Evolutionary conservation across 202 grass and related monocot species (phyloP), one percentile per base, ranked within the genome.

Genomic region (Brachypodium distachyon): DNA sequence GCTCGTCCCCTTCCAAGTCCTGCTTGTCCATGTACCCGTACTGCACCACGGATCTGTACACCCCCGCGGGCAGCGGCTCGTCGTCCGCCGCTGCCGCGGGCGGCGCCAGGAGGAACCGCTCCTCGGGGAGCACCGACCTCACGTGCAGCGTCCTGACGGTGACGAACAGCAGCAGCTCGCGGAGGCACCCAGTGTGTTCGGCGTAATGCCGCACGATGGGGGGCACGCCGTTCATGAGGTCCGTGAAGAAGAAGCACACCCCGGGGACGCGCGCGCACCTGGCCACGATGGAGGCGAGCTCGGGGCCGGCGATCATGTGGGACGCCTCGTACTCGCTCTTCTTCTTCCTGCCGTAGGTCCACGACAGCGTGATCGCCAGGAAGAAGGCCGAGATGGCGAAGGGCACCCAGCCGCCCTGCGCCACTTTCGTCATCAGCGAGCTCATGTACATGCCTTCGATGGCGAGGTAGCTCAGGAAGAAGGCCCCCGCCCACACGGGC

Each of bases 131-230:
- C 36, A 87, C 85, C 12, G 72, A 67, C 53, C 65, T 37, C 39
- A 83, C 80, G 6, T 67, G 85, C 11, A 83, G 81, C n/a, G 41
- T 83, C 61, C 58, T 62, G 14, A 83, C 60, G 8, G 85, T 83
- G 74, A 87, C 77, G 61, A 87, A 83, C 22, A 87, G 29, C n/a
- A 66, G 82, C 8, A 87, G 57, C 37, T 79, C 9, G 9, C 67
- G 80, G 60, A 85, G 76, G 42, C 75, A 79, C 0, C 74, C 74
- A 2, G 77, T 75, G 53, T 83, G 79, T 21, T 64, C 73, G 12
- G 71, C 73, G 59, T 90, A 90, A 43, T 82, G 87, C 23, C 79
- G 83, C 36, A 90, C 87, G 44, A 90, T 90, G 7, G 83, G 87
- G 2, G 83, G 83, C 32, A 90, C 47, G 57, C 84, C 81, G 31